These are phyloP conservation scores for Sporodiniella umbellata DNA, from an alignment of 371 early-diverging fungal species.

Conservation along the genomic window DNA sequence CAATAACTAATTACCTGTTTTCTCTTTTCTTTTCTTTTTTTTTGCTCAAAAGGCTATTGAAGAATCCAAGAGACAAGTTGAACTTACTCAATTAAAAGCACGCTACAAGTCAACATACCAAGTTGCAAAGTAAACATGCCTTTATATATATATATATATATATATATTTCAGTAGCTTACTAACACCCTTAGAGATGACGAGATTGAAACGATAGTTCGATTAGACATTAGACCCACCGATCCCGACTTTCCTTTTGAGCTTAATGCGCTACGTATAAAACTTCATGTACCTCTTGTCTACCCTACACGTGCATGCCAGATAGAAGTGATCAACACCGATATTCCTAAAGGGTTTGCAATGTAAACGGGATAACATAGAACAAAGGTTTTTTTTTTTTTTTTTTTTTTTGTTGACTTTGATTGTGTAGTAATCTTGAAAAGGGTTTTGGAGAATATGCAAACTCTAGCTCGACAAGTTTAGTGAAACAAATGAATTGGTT, in stretches of 20 bases:
- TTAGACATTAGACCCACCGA: constrained; percentile 59
- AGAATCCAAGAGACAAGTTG: constrained; percentile 11
- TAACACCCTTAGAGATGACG: constrained; percentile 17
- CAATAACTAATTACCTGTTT: too few species aligned
- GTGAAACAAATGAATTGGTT: constrained; percentile 58
- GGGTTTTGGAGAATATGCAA: constrained; percentile 10
- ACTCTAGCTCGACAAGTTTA: constrained; percentile 13
- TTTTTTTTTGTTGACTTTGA: not conserved
- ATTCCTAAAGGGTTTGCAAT: constrained; percentile 64
- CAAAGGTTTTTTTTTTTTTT: not conserved
- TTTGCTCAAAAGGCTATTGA: too few species aligned
- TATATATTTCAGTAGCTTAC: not conserved
- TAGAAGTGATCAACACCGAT: constrained; percentile 57
- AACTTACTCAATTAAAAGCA: constrained; percentile 22
- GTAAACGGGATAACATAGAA: constrained; percentile 17
- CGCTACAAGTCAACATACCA: constrained; percentile 21
- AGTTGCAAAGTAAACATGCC: constrained; percentile 10
- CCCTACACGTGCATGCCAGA: constrained; percentile 32
- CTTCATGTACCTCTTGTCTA: constrained; percentile 49
- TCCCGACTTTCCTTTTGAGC: constrained; percentile 77
- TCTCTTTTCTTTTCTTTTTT: too few species aligned
- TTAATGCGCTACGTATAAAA: constrained; percentile 53
- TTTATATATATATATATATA: too few species aligned
- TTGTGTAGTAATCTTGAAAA: constrained; percentile 16
- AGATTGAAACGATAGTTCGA: constrained; percentile 26